Percentiles rank a stretch among this genome's conserved stretches.
Conservation (phyloP, 805 yeast species). For the Saccharomyces eubayanus region DNA sequence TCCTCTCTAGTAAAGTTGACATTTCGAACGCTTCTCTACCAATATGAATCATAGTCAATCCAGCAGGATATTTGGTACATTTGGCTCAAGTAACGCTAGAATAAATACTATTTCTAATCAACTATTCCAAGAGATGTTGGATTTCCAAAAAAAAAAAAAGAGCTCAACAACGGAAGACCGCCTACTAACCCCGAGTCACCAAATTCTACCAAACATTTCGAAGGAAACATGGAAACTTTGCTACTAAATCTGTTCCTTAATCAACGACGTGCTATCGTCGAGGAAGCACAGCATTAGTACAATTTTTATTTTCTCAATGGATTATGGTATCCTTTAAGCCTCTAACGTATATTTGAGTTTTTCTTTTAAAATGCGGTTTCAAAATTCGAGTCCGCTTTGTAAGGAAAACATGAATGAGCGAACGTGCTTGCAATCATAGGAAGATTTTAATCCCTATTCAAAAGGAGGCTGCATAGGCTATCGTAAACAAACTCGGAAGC, state of each 20-base stretch:
- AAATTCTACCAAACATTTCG: background rate
- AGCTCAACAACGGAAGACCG: background rate
- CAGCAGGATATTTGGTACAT: background rate
- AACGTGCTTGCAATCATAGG: background rate
- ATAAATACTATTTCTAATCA: background rate
- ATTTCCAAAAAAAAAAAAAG: background rate
- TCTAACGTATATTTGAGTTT: background rate
- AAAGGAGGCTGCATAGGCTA: background rate
- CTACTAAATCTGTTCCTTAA: background rate
- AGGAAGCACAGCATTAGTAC: background rate
- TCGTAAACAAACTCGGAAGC: background rate
- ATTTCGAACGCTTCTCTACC: background rate
- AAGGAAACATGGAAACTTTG: background rate
- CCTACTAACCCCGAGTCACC: background rate
- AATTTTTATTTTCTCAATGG: background rate
- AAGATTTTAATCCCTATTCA: background rate
- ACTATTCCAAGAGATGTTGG: background rate
- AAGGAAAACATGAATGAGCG: background rate
- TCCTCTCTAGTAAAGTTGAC: background rate
- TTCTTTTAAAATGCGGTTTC: background rate
- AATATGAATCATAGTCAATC: background rate
- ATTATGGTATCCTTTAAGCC: background rate
- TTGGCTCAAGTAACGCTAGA: background rate
- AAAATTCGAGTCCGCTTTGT: background rate
- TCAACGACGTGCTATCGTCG: background rate